A percentile compares a stretch with the other conserved stretches of the same genome.
Conservation (phyloP, 768 basidiomycete genomes). For the Naganishia kalamii region DNA sequence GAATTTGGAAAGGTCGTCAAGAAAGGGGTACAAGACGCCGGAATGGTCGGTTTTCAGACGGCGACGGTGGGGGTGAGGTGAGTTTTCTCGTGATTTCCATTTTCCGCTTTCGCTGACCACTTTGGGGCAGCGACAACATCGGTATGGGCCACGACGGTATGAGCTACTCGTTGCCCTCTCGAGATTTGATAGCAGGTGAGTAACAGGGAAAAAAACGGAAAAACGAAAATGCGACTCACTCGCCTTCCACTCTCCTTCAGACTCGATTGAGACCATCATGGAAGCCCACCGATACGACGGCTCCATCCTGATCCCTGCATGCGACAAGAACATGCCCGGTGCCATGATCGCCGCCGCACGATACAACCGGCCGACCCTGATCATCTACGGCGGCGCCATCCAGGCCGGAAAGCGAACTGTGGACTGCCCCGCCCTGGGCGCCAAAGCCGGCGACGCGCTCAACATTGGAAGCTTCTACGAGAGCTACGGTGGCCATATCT, state of each 20-base stretch:
- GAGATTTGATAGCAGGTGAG: slow-evolving; percentile 79
- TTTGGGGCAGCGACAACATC: slow-evolving; percentile 62
- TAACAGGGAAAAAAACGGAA: slow-evolving; percentile 24
- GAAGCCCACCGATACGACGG: slow-evolving; percentile 70
- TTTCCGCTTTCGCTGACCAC: not conserved
- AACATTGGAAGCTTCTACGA: slow-evolving; percentile 53
- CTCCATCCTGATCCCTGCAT: slow-evolving; percentile 63
- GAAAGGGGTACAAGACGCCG: slow-evolving; percentile 67
- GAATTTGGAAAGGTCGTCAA: slow-evolving; percentile 74
- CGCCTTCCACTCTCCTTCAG: not conserved
- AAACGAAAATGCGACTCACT: not conserved
- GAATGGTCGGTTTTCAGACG: slow-evolving; percentile 72
- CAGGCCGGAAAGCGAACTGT: slow-evolving; percentile 64
- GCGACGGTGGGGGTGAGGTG: slow-evolving; percentile 80
- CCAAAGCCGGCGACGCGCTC: slow-evolving; percentile 65
- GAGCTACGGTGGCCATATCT: slow-evolving; percentile 60
- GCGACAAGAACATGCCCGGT: slow-evolving; percentile 58
- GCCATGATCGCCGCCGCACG: slow-evolving; percentile 78
- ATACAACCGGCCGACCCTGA: slow-evolving; percentile 80
- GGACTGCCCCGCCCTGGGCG: slow-evolving; percentile 73
- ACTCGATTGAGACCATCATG: slow-evolving; percentile 52
- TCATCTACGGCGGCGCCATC: slow-evolving; percentile 79
- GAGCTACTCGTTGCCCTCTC: slow-evolving; percentile 64
- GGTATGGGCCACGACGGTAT: slow-evolving; percentile 82
- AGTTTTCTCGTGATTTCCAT: slow-evolving; percentile 22